Evolutionary conservation across 148 eudicot species (phyloP).

Genomic region (Camellia lanceoleosa): DNA sequence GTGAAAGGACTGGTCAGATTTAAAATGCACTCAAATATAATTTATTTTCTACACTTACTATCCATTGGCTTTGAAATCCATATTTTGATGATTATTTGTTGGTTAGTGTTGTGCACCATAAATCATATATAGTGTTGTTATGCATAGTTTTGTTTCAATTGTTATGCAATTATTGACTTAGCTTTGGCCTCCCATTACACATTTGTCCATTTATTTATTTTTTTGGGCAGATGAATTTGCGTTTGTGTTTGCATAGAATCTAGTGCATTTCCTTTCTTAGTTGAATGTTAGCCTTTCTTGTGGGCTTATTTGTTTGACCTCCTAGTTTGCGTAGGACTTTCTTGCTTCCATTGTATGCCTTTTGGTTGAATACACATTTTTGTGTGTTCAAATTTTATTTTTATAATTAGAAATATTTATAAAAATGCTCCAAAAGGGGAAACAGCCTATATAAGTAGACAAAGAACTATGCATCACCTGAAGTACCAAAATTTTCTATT

Average conservation of each 20-base stretch:
- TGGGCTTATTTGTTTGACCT: not conserved
- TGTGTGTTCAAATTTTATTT: not conserved
- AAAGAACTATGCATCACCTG: not conserved
- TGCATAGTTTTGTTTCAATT: not conserved
- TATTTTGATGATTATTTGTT: too few relatives aligned
- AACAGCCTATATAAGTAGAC: not conserved
- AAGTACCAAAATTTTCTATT: not conserved
- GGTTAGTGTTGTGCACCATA: not conserved
- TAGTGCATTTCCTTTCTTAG: not conserved
- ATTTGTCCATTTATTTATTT: not conserved
- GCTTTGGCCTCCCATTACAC: not conserved
- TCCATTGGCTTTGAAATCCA: not conserved
- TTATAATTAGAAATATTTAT: not conserved
- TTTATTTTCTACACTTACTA: not conserved
- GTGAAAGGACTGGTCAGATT: not conserved
- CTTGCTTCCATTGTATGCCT: not conserved
- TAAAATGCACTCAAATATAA: not conserved
- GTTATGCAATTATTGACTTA: not conserved
- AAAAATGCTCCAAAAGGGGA: not conserved
- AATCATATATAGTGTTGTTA: not conserved
- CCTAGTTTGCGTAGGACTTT: not conserved
- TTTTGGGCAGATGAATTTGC: not conserved
- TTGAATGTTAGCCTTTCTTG: not conserved
- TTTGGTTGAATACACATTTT: not conserved
- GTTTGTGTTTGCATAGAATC: not conserved